phyloP scores from a whole-genome alignment of 768 basidiomycete genomes.

The Amanita molliuscula region DNA sequence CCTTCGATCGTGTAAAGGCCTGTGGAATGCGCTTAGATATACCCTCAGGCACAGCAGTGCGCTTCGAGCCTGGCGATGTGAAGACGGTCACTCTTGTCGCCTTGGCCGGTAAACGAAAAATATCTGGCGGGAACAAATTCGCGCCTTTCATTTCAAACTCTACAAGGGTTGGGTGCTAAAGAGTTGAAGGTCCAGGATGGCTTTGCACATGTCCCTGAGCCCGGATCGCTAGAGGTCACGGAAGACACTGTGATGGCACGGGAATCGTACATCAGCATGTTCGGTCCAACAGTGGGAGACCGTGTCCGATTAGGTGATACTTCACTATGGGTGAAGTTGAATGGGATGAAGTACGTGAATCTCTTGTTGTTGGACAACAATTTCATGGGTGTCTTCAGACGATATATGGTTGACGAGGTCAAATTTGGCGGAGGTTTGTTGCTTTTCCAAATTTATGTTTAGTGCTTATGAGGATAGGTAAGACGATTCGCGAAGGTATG shows the following conservation, averaged over 20 bases:
- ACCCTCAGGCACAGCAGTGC: conserved; percentile 87
- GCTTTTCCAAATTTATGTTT: background rate
- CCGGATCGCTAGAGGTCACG: conserved; percentile 41
- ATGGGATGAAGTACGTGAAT: conserved; percentile 52
- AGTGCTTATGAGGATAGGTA: conserved; percentile 38
- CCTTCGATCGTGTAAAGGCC: conserved; percentile 74
- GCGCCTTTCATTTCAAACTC: conserved; percentile 45
- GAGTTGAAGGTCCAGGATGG: conserved; percentile 40
- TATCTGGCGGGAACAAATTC: conserved; percentile 77
- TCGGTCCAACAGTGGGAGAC: conserved; percentile 90
- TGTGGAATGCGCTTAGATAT: conserved; percentile 89
- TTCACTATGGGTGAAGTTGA: conserved; percentile 84
- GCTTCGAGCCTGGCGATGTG: conserved; percentile 89
- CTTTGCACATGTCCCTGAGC: conserved; percentile 65
- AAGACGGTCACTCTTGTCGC: conserved; percentile 78
- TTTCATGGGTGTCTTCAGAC: conserved; percentile 36
- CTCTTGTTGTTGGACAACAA: conserved; percentile 1
- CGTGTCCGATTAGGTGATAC: conserved; percentile 85
- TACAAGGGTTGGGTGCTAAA: conserved; percentile 35
- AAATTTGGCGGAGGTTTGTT: conserved; percentile 88
- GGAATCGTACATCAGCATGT: conserved; percentile 85
- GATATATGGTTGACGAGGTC: conserved; percentile 86
- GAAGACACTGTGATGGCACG: conserved; percentile 49
- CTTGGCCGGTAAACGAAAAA: conserved; percentile 60
- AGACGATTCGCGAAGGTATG: conserved; percentile 94